These are phyloP conservation scores for Phlegmacium glaucopus DNA, from an alignment of 768 basidiomycete species.

Conservation along the genomic window DNA sequence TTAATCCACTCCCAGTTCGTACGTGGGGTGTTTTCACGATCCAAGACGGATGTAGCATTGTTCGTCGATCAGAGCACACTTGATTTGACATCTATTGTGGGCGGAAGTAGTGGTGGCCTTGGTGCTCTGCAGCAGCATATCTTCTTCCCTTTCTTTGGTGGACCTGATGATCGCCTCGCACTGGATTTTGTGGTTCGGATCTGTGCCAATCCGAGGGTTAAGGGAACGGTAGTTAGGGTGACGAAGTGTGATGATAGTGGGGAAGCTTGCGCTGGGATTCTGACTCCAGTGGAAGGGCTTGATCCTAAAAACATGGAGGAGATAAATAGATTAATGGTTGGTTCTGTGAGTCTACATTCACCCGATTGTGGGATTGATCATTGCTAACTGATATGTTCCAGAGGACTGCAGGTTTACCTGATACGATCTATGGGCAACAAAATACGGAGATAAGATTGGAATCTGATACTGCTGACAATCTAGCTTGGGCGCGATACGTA, in stretches of 20 bases:
- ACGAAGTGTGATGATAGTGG: conserved; percentile 37
- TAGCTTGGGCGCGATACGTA: conserved; percentile 68
- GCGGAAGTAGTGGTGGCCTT: conserved; percentile 2
- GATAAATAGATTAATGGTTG: conserved; percentile 40
- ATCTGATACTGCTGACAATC: conserved; percentile 82
- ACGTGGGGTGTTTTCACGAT: conserved; percentile 71
- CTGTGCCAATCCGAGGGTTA: conserved; percentile 62
- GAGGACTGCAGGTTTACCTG: conserved; percentile 45
- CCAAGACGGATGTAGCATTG: conserved; percentile 73
- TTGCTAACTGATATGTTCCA: conserved; percentile 9
- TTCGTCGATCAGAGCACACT: conserved; percentile 68
- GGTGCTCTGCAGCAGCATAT: conserved; percentile 51
- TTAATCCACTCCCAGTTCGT: conserved; percentile 80
- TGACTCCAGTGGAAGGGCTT: conserved; percentile 19
- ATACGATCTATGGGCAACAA: conserved; percentile 67
- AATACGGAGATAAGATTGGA: conserved; percentile 66
- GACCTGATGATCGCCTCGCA: conserved; percentile 88
- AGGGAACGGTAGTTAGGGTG: conserved; percentile 74
- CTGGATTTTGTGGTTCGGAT: conserved; percentile 83
- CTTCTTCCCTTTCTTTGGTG: conserved; percentile 91
- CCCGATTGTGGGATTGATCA: background rate
- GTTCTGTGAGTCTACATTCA: conserved; percentile 38
- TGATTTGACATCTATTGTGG: conserved; percentile 15
- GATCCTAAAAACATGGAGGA: conserved; percentile 28
- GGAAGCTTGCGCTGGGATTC: conserved; percentile 16